A percentile compares a stretch with the other conserved stretches of the same genome.
Evolutionary conservation across 805 yeast genomes (phyloP).

Genomic region (Candida hungchunana): DNA sequence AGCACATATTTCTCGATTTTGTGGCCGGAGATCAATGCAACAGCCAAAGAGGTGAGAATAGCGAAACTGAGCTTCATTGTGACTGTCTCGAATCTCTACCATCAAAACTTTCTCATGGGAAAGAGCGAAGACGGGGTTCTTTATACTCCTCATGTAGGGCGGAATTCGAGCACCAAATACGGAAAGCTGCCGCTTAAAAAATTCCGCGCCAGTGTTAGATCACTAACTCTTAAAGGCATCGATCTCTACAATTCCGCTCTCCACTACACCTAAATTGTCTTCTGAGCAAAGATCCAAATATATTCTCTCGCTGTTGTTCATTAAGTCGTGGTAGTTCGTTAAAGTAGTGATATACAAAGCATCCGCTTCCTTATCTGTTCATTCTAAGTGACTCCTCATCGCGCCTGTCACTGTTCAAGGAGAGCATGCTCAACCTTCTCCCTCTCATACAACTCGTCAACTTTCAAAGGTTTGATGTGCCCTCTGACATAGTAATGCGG

Average conservation of each 20-base stretch:
- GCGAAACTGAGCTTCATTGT: conserved; percentile 9
- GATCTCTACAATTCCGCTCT: no score
- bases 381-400: no score
- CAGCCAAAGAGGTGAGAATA: conserved; percentile 11
- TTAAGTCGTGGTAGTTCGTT: conserved; percentile 9
- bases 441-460: conserved; percentile 17
- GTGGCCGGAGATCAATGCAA: conserved; percentile 10
- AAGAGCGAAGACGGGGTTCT: neutral
- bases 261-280: no score
- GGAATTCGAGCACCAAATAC: conserved; percentile 8
- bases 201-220: conserved; percentile 15
- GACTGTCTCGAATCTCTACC: neutral
- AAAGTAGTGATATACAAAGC: neutral
- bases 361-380: no score
- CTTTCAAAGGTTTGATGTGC: conserved; percentile 13
- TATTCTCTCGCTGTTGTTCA: neutral
- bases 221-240: no score
- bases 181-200: conserved; percentile 1
- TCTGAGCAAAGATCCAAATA: no score
- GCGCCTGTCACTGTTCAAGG: no score
- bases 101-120: neutral
- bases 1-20: conserved; percentile 15
- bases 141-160: conserved; percentile 2
- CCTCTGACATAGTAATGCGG: no score
- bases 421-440: conserved; percentile 18